These are phyloP conservation scores for Actinomucor elegans DNA, from an alignment of 371 early-diverging fungal genomes.

Conservation along the genomic window DNA sequence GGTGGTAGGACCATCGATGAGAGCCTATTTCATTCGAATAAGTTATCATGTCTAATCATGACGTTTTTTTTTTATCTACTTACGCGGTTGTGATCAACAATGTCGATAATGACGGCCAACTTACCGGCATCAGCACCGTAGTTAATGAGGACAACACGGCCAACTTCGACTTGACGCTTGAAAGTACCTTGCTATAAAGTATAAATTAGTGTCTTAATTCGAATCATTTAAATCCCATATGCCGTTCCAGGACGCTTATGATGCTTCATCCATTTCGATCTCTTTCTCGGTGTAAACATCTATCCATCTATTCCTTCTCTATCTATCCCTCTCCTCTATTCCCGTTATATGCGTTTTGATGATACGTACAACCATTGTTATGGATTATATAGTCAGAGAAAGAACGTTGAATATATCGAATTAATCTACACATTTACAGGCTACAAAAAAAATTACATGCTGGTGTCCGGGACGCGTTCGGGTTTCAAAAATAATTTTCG, in stretches of 20 bases:
- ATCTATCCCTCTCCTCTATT: slow-evolving; percentile 1
- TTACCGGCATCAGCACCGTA: slow-evolving; percentile 93
- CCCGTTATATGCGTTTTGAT: background rate
- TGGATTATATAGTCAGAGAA: slow-evolving; percentile 36
- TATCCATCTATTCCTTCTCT: slow-evolving; percentile 10
- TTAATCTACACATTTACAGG: slow-evolving; percentile 23
- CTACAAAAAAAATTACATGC: slow-evolving; percentile 5
- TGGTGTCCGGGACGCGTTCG: background rate
- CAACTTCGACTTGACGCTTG: slow-evolving; percentile 96
- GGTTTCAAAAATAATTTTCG: background rate
- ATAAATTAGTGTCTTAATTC: background rate
- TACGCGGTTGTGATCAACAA: slow-evolving; percentile 98
- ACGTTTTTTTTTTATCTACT: no score
- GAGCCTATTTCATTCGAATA: no score
- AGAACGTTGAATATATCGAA: slow-evolving; percentile 18
- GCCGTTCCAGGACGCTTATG: no score
- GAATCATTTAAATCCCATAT: no score
- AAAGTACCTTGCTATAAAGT: slow-evolving; percentile 58
- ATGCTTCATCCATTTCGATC: background rate
- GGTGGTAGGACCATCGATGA: slow-evolving; percentile 97
- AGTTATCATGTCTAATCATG: no score
- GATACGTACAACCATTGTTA: slow-evolving; percentile 34
- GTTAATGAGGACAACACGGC: slow-evolving; percentile 96
- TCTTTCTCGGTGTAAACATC: background rate
- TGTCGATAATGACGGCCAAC: slow-evolving; percentile 97